Conservation (phyloP, 1,139 yeast genomes). For the Hyphopichia pseudoburtonii region DNA sequence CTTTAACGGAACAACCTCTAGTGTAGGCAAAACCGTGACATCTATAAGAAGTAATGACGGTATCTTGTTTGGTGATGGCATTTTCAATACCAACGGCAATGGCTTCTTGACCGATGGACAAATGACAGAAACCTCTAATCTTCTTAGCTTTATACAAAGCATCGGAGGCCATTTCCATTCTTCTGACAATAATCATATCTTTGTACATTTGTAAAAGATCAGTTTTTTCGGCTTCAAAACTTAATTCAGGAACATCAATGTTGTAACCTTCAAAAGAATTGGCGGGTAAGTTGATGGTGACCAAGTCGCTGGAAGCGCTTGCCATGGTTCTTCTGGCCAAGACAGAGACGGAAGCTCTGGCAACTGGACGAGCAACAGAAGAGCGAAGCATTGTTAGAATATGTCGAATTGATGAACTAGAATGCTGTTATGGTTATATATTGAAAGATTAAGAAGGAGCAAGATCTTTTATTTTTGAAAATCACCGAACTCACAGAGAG, state of each 20-base stretch:
- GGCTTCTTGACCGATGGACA: slow-evolving; percentile 99
- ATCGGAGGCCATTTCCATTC: slow-evolving; percentile 99
- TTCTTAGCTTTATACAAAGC: slow-evolving; percentile 97
- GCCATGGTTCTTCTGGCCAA: slow-evolving; percentile 35
- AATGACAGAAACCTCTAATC: slow-evolving; percentile 97
- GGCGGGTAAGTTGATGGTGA: slow-evolving; percentile 65
- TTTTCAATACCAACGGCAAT: slow-evolving; percentile 97
- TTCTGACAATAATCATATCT: slow-evolving; percentile 90
- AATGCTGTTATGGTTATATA: too few relatives aligned
- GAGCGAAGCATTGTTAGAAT: slow-evolving; percentile 5
- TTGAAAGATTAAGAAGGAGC: background rate
- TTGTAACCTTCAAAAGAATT: slow-evolving; percentile 83
- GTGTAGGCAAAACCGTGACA: slow-evolving; percentile 97
- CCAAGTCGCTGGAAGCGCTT: slow-evolving; percentile 37
- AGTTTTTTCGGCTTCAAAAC: slow-evolving; percentile 76
- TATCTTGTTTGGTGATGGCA: slow-evolving; percentile 81
- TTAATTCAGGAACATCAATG: slow-evolving; percentile 68
- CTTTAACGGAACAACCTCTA: slow-evolving; percentile 92
- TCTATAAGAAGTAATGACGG: slow-evolving; percentile 94
- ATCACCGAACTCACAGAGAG: too few relatives aligned
- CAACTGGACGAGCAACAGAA: slow-evolving; percentile 9
- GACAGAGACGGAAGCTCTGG: slow-evolving; percentile 7
- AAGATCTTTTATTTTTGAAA: too few relatives aligned
- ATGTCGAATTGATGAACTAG: too few relatives aligned
- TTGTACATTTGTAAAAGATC: slow-evolving; percentile 89